These are phyloP conservation scores for Sarcodon sp. DNA, from an alignment of 768 basidiomycete species.

Conservation along the genomic window DNA sequence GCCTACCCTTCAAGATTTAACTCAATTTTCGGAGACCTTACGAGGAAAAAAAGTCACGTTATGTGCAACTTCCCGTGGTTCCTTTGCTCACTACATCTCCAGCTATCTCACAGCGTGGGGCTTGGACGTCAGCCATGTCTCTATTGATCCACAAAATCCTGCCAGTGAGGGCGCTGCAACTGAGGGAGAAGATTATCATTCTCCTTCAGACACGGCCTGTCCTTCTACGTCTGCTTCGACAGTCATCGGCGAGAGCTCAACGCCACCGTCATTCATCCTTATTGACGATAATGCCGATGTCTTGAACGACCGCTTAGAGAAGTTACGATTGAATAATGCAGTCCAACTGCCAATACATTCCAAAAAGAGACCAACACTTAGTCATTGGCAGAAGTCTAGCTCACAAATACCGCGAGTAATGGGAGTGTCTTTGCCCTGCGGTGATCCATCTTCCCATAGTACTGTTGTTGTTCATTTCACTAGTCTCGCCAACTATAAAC, in stretches of 20 bases:
- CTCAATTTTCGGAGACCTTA: constrained; percentile 67
- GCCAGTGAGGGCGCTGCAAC: constrained; percentile 2
- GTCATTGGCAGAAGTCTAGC: constrained; percentile 71
- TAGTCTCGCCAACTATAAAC: constrained; percentile 78
- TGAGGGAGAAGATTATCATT: constrained; percentile 4
- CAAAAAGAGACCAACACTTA: constrained; percentile 57
- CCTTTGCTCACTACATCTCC: constrained; percentile 87
- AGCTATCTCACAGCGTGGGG: constrained; percentile 93
- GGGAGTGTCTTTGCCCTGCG: constrained; percentile 20
- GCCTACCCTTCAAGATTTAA: constrained; percentile 69
- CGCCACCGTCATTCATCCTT: constrained; percentile 56
- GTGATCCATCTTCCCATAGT: constrained; percentile 19
- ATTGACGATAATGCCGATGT: constrained; percentile 88
- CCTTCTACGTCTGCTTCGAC: constrained; percentile 7
- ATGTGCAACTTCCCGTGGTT: constrained; percentile 76
- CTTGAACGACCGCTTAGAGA: constrained; percentile 61
- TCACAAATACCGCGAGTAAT: constrained; percentile 59
- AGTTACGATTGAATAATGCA: constrained; percentile 45
- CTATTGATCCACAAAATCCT: constrained; percentile 26
- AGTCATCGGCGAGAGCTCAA: constrained; percentile 5
- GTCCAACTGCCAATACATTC: constrained; percentile 25
- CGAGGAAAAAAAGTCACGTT: constrained; percentile 75
- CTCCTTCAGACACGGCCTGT: constrained; percentile 3
- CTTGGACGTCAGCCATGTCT: constrained; percentile 79
- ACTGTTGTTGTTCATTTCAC: constrained; percentile 82